phyloP scores from a whole-genome alignment of 371 early-diverging fungal genomes.

The Apophysomyces sp. region DNA sequence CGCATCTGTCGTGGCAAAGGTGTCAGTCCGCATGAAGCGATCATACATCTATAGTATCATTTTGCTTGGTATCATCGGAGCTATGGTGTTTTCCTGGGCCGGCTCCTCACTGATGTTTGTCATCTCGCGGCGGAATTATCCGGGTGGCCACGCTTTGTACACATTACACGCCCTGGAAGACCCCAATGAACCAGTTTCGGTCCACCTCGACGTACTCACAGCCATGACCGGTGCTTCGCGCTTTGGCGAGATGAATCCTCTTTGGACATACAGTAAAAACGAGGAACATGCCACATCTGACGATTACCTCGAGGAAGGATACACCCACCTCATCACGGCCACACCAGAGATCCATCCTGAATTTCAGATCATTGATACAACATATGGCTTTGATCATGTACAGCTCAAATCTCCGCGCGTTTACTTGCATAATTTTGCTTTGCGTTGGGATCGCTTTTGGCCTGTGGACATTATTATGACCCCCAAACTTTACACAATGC shows the following conservation, averaged over 20 bases:
- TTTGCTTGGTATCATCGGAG: slow-evolving; percentile 18
- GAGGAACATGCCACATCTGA: slow-evolving; percentile 47
- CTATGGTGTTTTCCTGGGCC: slow-evolving; percentile 28
- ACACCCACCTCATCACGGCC: slow-evolving; percentile 68
- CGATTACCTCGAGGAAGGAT: slow-evolving; percentile 56
- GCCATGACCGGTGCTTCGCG: slow-evolving; percentile 90
- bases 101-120: slow-evolving; percentile 51
- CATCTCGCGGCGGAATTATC: slow-evolving; percentile 82
- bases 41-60: slow-evolving; percentile 8
- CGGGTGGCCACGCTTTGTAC: slow-evolving; percentile 82
- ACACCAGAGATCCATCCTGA: slow-evolving; percentile 39
- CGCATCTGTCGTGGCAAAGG: slow-evolving; percentile 46
- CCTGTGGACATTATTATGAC: slow-evolving; percentile 20
- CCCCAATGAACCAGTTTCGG: slow-evolving; percentile 21
- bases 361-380: slow-evolving; percentile 40
- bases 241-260: slow-evolving; percentile 54
- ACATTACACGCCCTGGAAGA: slow-evolving; percentile 57
- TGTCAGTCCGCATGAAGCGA: slow-evolving; percentile 23
- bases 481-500: slow-evolving; percentile 35
- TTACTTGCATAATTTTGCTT: slow-evolving; percentile 9
- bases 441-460: slow-evolving; percentile 1
- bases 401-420: slow-evolving; percentile 8
- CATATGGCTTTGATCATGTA: slow-evolving; percentile 28
- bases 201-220: slow-evolving; percentile 82
- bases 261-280: slow-evolving; percentile 69